phyloP scores from a whole-genome alignment of 257 asterid species.

The Striga asiatica region DNA sequence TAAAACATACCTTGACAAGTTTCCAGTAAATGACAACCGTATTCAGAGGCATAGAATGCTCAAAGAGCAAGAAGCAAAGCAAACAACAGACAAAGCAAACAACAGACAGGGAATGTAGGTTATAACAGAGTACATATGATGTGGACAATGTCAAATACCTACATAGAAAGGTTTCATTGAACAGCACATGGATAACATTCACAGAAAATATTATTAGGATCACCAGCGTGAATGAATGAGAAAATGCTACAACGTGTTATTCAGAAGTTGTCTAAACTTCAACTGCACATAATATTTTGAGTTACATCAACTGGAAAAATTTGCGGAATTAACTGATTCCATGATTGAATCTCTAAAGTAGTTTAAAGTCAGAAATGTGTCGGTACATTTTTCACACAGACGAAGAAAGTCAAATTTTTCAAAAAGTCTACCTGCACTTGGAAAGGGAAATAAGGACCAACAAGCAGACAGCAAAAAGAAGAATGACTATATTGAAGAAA shows the following conservation, averaged over 20 bases:
- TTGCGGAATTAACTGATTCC: neutral
- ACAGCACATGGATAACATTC: neutral
- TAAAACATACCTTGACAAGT: neutral
- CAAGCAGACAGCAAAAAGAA: neutral
- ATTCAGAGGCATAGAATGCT: neutral
- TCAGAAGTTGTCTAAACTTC: neutral
- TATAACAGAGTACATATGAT: too few relatives aligned
- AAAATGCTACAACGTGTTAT: too few relatives aligned
- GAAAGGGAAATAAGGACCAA: constrained; percentile 2
- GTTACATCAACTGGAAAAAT: neutral
- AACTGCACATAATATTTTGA: constrained; percentile 2
- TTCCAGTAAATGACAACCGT: constrained; percentile 3
- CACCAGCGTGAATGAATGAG: too few relatives aligned
- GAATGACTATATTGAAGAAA: neutral
- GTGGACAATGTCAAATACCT: neutral
- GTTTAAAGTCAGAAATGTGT: neutral
- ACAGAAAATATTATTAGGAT: neutral
- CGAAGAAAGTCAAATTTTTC: neutral
- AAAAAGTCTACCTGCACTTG: neutral
- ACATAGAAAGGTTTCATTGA: constrained; percentile 1
- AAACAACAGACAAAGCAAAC: neutral
- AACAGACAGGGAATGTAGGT: too few relatives aligned
- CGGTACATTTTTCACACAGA: neutral
- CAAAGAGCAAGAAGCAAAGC: constrained; percentile 2
- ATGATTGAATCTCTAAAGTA: neutral